Evolutionary conservation across 2,329 filamentous ascomycete genomes (phyloP), one percentile per base, ranked within the genome.

Genomic region (Xylaria sp.): DNA sequence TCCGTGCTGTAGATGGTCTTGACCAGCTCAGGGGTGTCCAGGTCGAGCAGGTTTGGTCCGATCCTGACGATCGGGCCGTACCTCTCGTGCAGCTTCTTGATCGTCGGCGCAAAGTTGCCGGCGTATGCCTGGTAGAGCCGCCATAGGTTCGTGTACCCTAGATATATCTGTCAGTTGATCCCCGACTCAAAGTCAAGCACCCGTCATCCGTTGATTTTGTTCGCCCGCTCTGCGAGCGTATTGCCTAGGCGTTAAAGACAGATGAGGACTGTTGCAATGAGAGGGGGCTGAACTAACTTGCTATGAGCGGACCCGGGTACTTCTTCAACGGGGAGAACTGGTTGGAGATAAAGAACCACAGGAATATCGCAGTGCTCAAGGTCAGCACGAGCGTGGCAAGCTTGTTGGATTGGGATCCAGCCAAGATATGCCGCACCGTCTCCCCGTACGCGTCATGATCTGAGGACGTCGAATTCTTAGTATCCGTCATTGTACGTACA

Each of bases 1-100:
- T 72, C 65, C 18, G 66, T 67, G 53, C 62, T 64, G 55, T 73
- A 74, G 18, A 74, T 57, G 2, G 66, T 67, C 50, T 70, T 69
- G 54, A 68, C 57, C 45, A 71, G 48, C 26, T 62, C 60, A 8
- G 66, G 66, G 2, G 60, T 41, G 48, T 68, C 63, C 2, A 71
- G 52, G 21, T 67, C 64, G 1, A 70, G 22, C 13, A 63, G 44
- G 34, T 71, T 69, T 6, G 72, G 73, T 1, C 67, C 72, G 38
- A 74, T 70, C 13, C 72, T 47, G 9, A 52, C 50, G 2, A 44
- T 24, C 4, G 24, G 26, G 7, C 50, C 50, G 11, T 52, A 52
- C 37, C 22, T 39, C 13, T 29, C 17, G 21, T 52, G 50, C 26
- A 47, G 44, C 16, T 39, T 43, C 29, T 34, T 6, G 8, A 34